Conservation (phyloP, 192 early-diverging fungal genomes). For the Funneliformis geosporum region DNA sequence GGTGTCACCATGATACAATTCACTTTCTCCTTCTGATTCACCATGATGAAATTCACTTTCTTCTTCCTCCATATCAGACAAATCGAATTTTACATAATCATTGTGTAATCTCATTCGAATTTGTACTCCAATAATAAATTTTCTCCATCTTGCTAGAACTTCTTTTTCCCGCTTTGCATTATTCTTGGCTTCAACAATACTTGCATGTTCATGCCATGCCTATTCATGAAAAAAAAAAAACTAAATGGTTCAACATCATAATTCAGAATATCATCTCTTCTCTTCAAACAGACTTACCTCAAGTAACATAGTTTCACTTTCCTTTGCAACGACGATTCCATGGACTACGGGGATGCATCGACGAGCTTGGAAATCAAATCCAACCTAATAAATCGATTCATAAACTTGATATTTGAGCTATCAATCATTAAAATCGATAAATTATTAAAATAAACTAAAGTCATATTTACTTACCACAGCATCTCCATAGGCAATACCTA, state of each 20-base stretch:
- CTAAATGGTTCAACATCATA: conserved; percentile 14
- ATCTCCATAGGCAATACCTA: conserved; percentile 79
- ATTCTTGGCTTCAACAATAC: conserved; percentile 26
- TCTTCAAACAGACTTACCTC: conserved; percentile 46
- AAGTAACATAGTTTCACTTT: conserved; percentile 57
- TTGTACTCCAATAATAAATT: conserved; percentile 52
- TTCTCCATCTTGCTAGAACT: conserved; percentile 55
- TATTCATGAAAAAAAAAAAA: conserved; percentile 7
- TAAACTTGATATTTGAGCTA: background rate
- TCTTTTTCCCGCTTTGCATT: conserved; percentile 46
- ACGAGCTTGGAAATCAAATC: conserved; percentile 69
- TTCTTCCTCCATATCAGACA: background rate
- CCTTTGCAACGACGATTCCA: conserved; percentile 70
- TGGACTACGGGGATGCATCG: conserved; percentile 60
- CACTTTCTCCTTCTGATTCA: conserved; percentile 6
- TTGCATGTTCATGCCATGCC: conserved; percentile 42
- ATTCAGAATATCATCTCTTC: conserved; percentile 25
- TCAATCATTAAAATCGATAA: background rate
- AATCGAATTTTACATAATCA: conserved; percentile 50
- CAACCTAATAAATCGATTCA: conserved; percentile 51
- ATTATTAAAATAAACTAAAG: conserved; percentile 29
- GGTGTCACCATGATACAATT: conserved; percentile 22
- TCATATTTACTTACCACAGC: conserved; percentile 75
- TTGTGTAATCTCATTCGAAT: conserved; percentile 54
- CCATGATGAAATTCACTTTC: background rate